Percentiles rank a stretch among this genome's conserved stretches.
phyloP scores from a whole-genome alignment of 306 rosid genomes.

The Begonia masoniana region DNA sequence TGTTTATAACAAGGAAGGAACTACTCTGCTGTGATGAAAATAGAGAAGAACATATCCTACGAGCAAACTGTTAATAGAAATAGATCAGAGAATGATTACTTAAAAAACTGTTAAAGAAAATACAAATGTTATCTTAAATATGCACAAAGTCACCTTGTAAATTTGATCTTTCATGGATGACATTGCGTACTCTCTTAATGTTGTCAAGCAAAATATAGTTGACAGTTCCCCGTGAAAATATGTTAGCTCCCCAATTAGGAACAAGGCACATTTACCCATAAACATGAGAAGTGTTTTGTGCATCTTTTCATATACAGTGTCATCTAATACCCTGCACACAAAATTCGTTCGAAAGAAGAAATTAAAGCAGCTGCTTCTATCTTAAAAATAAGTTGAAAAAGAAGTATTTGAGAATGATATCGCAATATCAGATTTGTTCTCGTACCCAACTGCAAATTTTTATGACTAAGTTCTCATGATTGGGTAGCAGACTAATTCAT shows the following conservation, averaged over 20 bases:
- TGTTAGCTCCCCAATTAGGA: constrained; percentile 32
- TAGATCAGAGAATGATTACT: constrained; percentile 11
- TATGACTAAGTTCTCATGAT: too few relatives aligned
- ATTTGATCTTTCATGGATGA: constrained; percentile 51
- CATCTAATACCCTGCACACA: constrained; percentile 50
- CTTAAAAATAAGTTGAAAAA: too few relatives aligned
- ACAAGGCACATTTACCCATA: constrained; percentile 42
- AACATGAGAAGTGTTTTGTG: constrained; percentile 34
- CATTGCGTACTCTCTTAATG: constrained; percentile 46
- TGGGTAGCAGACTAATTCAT: too few relatives aligned
- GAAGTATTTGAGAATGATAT: too few relatives aligned
- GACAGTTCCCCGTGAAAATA: too few relatives aligned
- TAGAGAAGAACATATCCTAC: constrained; percentile 38
- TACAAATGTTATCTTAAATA: constrained; percentile 5
- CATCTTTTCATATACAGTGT: constrained; percentile 39
- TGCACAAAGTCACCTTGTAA: constrained; percentile 33
- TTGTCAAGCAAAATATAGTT: constrained; percentile 14
- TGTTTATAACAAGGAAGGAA: constrained; percentile 24
- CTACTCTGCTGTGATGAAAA: constrained; percentile 28
- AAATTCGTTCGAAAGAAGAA: constrained; percentile 5
- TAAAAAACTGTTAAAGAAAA: background rate
- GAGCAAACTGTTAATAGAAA: constrained; percentile 44
- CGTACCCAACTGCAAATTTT: too few relatives aligned
- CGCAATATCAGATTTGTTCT: too few relatives aligned
- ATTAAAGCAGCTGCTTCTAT: too few relatives aligned